A percentile compares a stretch with the other conserved stretches of the same genome.
Evolutionary conservation across 768 basidiomycete species (phyloP).

Genomic region (Glaciozyma martinii): DNA sequence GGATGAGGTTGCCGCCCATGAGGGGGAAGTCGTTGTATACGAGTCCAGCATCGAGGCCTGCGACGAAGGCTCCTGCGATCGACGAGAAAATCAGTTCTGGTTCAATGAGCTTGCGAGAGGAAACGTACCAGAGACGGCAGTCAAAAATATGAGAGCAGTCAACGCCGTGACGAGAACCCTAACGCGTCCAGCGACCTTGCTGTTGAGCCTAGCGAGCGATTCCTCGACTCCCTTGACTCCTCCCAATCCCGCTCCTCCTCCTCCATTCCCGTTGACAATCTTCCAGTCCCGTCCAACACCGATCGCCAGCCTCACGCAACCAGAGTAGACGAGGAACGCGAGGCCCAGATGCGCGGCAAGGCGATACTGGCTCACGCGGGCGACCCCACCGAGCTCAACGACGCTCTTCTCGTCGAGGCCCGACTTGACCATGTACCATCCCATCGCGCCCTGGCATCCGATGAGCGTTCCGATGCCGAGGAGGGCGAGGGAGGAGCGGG

Average conservation of each 20-base stretch:
- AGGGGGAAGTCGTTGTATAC: constrained; percentile 97
- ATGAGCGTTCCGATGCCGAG: constrained; percentile 67
- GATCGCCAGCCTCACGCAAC: constrained; percentile 78
- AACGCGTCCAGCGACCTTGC: constrained; percentile 54
- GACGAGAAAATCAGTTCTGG: constrained; percentile 3
- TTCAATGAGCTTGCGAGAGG: constrained; percentile 3
- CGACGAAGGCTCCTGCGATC: constrained; percentile 84
- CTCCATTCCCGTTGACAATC: constrained; percentile 42
- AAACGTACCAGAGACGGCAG: constrained; percentile 74
- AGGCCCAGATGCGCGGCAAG: constrained; percentile 89
- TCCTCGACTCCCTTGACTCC: constrained; percentile 33
- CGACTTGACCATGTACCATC: constrained; percentile 99
- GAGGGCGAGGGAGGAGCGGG: constrained; percentile 55
- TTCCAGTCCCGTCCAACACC: constrained; percentile 69
- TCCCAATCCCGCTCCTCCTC: constrained; percentile 19
- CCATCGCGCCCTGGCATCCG: constrained; percentile 81
- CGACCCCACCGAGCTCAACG: constrained; percentile 70
- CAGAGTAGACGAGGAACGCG: constrained; percentile 80
- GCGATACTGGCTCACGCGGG: constrained; percentile 92
- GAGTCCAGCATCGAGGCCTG: constrained; percentile 90
- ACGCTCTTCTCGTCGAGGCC: constrained; percentile 77
- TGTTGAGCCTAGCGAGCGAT: constrained; percentile 49
- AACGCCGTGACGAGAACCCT: constrained; percentile 53
- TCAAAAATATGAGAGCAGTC: constrained; percentile 73
- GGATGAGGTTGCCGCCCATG: constrained; percentile 64